Evolutionary conservation across 805 yeast genomes (phyloP).

Genomic region (Ogataea trehalophila): DNA sequence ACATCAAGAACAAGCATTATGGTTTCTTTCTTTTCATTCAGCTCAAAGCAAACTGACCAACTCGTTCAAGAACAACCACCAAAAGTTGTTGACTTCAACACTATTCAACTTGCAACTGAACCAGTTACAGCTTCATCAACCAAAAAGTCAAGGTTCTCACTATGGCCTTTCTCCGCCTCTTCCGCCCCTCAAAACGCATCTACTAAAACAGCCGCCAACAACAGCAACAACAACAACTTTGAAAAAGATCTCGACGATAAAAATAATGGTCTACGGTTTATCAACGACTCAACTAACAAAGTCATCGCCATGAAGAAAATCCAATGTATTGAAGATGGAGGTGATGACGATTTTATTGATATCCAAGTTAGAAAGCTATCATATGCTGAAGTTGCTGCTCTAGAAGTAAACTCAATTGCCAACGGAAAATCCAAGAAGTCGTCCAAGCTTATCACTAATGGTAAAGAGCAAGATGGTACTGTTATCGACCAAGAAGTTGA

Average conservation of each 20-base stretch:
- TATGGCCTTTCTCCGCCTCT: slow-evolving; percentile 17
- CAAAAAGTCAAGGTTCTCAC: slow-evolving; percentile 13
- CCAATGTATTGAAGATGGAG: slow-evolving; percentile 16
- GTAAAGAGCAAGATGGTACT: slow-evolving; percentile 1
- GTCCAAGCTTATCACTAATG: not conserved
- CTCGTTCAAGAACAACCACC: not conserved
- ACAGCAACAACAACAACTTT: not conserved
- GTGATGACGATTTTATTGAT: slow-evolving; percentile 39
- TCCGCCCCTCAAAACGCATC: not conserved
- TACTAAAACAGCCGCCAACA: not conserved
- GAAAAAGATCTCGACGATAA: not conserved
- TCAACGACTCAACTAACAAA: slow-evolving; percentile 18
- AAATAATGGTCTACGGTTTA: not conserved
- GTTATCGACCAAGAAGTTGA: slow-evolving; percentile 29
- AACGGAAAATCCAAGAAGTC: not conserved
- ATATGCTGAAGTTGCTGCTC: slow-evolving; percentile 49
- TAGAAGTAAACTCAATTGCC: slow-evolving; percentile 14
- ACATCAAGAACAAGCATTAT: not conserved
- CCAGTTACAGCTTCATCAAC: not conserved
- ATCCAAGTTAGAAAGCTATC: slow-evolving; percentile 44
- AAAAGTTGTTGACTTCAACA: slow-evolving; percentile 20
- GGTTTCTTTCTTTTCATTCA: not conserved
- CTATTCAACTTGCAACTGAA: slow-evolving; percentile 10
- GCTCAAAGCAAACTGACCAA: not conserved
- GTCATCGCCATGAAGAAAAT: slow-evolving; percentile 31